Evolutionary conservation across 805 yeast species (phyloP), one percentile per base, ranked within the genome.

Genomic region (Yamadazyma insecticola): DNA sequence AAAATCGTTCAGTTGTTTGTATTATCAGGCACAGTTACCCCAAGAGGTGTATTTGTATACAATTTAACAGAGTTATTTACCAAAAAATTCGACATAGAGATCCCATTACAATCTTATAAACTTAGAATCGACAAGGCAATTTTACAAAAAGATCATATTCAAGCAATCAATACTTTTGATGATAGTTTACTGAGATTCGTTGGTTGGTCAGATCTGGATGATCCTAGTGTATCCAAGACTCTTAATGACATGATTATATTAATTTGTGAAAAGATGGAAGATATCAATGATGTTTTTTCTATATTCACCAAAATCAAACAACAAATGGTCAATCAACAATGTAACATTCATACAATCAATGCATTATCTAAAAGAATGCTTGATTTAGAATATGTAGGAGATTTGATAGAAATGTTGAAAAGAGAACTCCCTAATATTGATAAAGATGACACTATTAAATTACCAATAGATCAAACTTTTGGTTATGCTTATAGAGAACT

Each of bases 241-340:
- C 51, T 79, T 36, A 64, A 66, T 44, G 56, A 67, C 11, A 67
- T 74, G 40, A 57, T 76, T 7, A 39, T 67, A 16, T 40, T 60
- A 0, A 30, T 56, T 6, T 56, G 65, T 15, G 35, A 51, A 4
- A 12, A 26, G 3, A 53, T 62, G 20, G 49, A 57, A 10, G 51
- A 63, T 32, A 43, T 58, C 10, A 16, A 13, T 3, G 48, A 40
- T 5, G 39, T 57, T 1, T 65, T 63, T 37, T 51, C 55, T 4
- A 45, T 47, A 6, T 63, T 63, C 49, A 51, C 53, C 13, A 53
- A 46, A 19, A 49, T 64, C 32, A 60, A 55, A 37, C 65, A 58
- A 31, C 67, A 62, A 34, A 51, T 63, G 59, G 44, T 43, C 6
- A 43, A 51, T 18, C 30, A 49, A 3, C 47, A 44, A 14, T 48